A percentile compares a stretch with the other conserved stretches of the same genome.
These are phyloP conservation scores for Pseudopyricularia javanii DNA, from an alignment of 2,329 filamentous ascomycete genomes.

Conservation along the genomic window DNA sequence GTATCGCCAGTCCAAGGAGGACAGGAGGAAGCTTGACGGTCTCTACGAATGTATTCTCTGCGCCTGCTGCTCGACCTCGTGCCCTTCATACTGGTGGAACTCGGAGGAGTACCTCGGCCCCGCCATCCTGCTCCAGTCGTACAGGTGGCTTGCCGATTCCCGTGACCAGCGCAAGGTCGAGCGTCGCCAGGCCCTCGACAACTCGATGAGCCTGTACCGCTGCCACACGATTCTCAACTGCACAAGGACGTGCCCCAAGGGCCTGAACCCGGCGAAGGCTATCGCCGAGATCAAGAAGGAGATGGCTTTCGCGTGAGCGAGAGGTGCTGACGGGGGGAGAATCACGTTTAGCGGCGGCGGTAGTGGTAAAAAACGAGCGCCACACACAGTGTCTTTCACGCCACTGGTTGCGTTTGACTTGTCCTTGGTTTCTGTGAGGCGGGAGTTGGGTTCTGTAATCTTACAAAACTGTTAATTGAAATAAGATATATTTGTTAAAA, in stretches of 20 bases:
- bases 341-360: not conserved
- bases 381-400: not conserved
- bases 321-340: too few species aligned
- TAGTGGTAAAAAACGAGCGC: not conserved
- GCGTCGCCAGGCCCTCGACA: conserved; percentile 86
- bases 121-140: conserved; percentile 91
- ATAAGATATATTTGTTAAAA: not conserved
- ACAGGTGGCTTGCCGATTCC: conserved; percentile 92
- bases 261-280: conserved; percentile 83
- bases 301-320: conserved; percentile 46
- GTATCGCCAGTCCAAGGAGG: conserved; percentile 78
- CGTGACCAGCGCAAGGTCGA: conserved; percentile 81
- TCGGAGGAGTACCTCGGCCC: conserved; percentile 96
- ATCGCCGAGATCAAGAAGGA: conserved; percentile 99
- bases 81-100: conserved; percentile 99
- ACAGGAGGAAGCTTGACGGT: conserved; percentile 93
- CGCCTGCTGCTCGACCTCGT: conserved; percentile 97
- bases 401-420: not conserved
- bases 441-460: not conserved
- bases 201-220: conserved; percentile 97
- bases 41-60: conserved; percentile 99
- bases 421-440: not conserved
- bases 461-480: not conserved
- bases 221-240: conserved; percentile 99
- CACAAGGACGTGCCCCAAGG: conserved; percentile 95